Evolutionary conservation across 805 yeast species (phyloP), one percentile per base, ranked within the genome.

Genomic region (Starmera caribaea): DNA sequence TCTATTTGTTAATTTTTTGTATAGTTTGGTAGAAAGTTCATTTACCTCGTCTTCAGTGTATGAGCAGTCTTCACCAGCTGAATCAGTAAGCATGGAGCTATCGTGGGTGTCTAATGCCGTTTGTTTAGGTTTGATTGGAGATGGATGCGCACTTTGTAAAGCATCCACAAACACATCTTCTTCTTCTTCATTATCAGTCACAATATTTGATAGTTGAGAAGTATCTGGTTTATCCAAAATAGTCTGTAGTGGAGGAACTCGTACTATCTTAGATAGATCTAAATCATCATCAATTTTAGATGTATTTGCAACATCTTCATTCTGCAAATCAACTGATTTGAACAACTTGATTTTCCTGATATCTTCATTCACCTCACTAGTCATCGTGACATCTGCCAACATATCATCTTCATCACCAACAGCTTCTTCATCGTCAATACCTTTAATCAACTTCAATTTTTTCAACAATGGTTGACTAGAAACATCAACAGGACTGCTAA

Each of bases 181-280:
- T 35, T 54, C 59, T 16, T 63, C 66, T 9, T 62, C 69, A 4
- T 65, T 73, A 5, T 65, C 72, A 3, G 69, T 76, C 36, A 65
- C 74, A 33, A 71, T 74, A 46, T 50, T 58, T 36, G 52, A 52
- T 36, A 46, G 46, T 26, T 57, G 61, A 36, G 50, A 55, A 11
- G 44, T 40, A 5, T 21, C 26, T 21, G 4, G 6, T 21, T 21
- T 21, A 21, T 21, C 26, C 8, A 21, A 21, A 21, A 21, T 21
- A 21, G 4, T 21, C 8, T 21, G 26, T 21, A 21, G 26, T 7
- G 26, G 26, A 21, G 26, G 26, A 21, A 21, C 26, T 21, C 6
- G 4, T 21, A 21, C 6, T 21, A 21, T 21, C 8, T 5, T 21
- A 21, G 26, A 21, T 21, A 21, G 26, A 21, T 21, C 26, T 21